Percentiles rank a stretch among this genome's conserved stretches.
phyloP scores from a whole-genome alignment of 305 asterid species.

The Fraxinus platypoda region DNA sequence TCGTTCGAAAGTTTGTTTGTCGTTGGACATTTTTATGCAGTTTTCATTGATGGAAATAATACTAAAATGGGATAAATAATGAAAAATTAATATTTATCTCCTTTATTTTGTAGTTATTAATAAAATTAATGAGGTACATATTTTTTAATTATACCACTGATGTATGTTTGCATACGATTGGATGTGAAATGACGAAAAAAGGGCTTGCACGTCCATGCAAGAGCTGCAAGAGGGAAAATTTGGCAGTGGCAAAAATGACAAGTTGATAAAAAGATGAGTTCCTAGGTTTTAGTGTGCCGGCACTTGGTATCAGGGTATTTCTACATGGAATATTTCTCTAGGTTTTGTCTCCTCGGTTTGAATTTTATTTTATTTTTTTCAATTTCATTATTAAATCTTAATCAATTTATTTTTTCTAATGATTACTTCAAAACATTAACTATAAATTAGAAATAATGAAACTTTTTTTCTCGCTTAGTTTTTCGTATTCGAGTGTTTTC shows the following conservation, averaged over 20 bases:
- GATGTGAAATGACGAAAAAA: constrained; percentile 11
- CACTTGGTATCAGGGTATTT: background rate
- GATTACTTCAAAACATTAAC: background rate
- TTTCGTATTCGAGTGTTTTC: background rate
- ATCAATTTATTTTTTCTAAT: background rate
- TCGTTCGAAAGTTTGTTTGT: background rate
- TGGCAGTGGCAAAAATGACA: constrained; percentile 6
- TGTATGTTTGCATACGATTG: background rate
- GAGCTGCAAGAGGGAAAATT: background rate
- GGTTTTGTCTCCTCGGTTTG: background rate
- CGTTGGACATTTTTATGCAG: background rate
- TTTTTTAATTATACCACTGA: too few relatives aligned
- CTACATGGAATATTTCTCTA: background rate
- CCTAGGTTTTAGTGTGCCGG: background rate
- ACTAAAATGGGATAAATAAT: background rate
- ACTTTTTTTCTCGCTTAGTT: background rate
- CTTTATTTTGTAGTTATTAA: background rate
- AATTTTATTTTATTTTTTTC: background rate
- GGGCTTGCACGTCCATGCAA: constrained; percentile 10
- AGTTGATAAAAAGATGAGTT: background rate
- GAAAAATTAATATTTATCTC: background rate
- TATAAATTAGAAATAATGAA: background rate
- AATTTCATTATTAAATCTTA: background rate
- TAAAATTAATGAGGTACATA: background rate
- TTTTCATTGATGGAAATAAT: background rate